These are phyloP conservation scores for Marasmius oreades DNA, from an alignment of 1,284 basidiomycete genomes.

Conservation along the genomic window DNA sequence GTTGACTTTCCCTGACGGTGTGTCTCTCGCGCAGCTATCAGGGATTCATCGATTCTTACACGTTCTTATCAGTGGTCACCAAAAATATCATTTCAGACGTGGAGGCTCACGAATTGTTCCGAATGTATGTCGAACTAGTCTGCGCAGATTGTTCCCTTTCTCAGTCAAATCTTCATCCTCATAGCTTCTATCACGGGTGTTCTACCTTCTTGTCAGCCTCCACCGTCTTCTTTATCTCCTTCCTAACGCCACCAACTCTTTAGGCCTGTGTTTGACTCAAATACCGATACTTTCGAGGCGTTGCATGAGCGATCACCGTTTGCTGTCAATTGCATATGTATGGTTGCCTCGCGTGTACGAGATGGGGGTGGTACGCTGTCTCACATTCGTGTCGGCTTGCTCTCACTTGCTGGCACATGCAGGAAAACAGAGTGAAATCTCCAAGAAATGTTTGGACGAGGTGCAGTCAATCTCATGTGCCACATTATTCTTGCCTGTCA, in stretches of 20 bases:
- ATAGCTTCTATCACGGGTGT: conserved; percentile 82
- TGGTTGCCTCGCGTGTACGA: conserved; percentile 83
- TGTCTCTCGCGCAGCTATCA: conserved; percentile 16
- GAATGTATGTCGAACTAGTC: conserved; percentile 54
- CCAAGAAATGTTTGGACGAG: conserved; percentile 70
- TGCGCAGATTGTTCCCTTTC: conserved; percentile 10
- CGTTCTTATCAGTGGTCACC: conserved; percentile 56
- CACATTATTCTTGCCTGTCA: conserved; percentile 82
- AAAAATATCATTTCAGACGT: conserved; percentile 75
- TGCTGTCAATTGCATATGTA: conserved; percentile 83
- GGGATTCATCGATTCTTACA: conserved; percentile 9
- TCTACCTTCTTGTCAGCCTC: conserved; percentile 69
- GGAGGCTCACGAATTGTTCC: conserved; percentile 81
- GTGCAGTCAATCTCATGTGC: conserved; percentile 82
- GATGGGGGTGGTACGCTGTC: conserved; percentile 73
- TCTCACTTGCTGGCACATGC: conserved; percentile 1
- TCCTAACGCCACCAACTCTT: conserved; percentile 2
- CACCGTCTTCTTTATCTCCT: neutral
- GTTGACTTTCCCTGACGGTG: conserved; percentile 68
- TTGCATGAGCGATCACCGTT: conserved; percentile 81
- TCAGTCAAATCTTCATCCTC: conserved; percentile 14
- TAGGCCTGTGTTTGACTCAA: conserved; percentile 76
- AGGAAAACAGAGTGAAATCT: conserved; percentile 66
- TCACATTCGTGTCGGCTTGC: neutral
- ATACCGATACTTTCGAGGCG: conserved; percentile 76